Evolutionary conservation across 2,329 filamentous ascomycete genomes (phyloP), one percentile per base, ranked within the genome.

Genomic region (Neodidymelliopsis sp.): DNA sequence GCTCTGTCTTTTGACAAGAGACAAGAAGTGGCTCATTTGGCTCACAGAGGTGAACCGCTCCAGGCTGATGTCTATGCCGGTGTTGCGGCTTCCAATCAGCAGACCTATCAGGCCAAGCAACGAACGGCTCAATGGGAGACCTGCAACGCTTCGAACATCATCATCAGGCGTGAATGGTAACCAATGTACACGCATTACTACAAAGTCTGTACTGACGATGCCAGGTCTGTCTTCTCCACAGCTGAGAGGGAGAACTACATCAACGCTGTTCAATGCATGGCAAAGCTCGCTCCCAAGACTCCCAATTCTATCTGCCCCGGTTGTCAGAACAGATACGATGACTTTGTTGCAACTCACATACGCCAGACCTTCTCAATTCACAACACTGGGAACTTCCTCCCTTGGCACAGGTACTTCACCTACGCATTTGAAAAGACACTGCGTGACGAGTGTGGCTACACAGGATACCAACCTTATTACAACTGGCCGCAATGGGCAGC

Each of bases 131-230:
- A 60, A 34, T 62, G 58, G 52, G 59, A 59, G 27, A 66, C 57
- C 20, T 77, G 75, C 49, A 75, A 67, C 10, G 53, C 74, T 4
- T 41, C 62, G 9, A 79, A 75, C 49, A 70, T 71, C 9, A 61
- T 63, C 12, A 59, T 77, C 4, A 67, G 77, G 30, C 66, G 67
- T 41, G 77, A 80, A 65, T 80, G 78, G 78, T 76, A 41, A 30
- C 1, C 9, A 9, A 7, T 13, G 3, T 15, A n/a, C n/a, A n/a
- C n/a, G n/a, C 18, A 25, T 5, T 4, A 31, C 29, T 19, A 10
- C 31, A 11, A 11, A 9, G 6, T 22, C 10, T 11, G 19, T 16
- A 22, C 49, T 62, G 18, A 64, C 34, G 16, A 22, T 20, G 2
- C 6, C 13, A 67, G 62, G 63, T 54, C 61, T 7, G 54, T 60